Evolutionary conservation across 441 rosid species (phyloP).

Genomic region (Viola pubescens): DNA sequence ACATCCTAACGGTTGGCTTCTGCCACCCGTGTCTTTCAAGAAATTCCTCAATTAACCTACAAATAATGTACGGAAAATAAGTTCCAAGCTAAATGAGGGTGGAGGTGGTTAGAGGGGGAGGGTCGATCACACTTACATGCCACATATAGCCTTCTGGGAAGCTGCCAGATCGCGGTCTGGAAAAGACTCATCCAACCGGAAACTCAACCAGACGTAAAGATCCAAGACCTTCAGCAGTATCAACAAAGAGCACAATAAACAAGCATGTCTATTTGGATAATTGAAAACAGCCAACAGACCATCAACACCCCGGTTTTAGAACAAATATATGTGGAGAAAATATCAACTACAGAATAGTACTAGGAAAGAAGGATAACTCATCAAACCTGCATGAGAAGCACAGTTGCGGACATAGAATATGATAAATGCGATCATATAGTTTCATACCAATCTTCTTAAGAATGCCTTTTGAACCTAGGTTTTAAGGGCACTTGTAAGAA

Average conservation of each 20-base stretch:
- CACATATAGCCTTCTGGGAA: constrained; percentile 74
- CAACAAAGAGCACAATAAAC: constrained; percentile 12
- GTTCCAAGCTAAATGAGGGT: constrained; percentile 4
- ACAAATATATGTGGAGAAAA: too few species aligned
- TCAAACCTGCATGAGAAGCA: too few species aligned
- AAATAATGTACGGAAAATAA: constrained; percentile 8
- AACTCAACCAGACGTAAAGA: constrained; percentile 89
- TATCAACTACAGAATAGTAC: too few species aligned
- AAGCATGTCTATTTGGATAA: neutral
- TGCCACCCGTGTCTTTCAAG: constrained; percentile 52
- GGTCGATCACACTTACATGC: constrained; percentile 43
- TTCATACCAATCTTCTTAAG: too few species aligned
- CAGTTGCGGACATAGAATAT: too few species aligned
- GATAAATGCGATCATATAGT: too few species aligned
- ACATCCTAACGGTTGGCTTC: constrained; percentile 27
- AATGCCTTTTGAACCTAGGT: too few species aligned
- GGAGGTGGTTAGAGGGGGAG: neutral
- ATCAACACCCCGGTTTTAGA: too few species aligned
- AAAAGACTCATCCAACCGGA: constrained; percentile 70
- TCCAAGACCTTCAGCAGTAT: constrained; percentile 55
- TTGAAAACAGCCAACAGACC: too few species aligned
- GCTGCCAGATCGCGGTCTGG: constrained; percentile 75
- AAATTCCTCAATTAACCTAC: constrained; percentile 78
- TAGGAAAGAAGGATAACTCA: too few species aligned
- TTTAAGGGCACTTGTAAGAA: too few species aligned